Conservation (phyloP, 2,329 filamentous ascomycete genomes). For the Ophiostoma ips region DNA sequence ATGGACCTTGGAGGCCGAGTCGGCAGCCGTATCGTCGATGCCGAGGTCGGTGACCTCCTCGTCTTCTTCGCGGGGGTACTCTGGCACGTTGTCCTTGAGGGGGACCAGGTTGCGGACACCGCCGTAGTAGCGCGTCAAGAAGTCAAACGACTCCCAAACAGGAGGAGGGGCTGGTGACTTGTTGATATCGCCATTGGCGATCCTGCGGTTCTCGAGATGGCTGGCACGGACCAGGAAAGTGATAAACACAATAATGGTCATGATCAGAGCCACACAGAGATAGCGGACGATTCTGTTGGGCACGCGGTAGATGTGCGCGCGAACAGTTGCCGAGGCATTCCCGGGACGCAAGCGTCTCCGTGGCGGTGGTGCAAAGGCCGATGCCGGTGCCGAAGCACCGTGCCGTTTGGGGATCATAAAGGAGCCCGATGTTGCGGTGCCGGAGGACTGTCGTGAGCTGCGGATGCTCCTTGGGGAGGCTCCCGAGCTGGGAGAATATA, state of each 20-base stretch:
- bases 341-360: slow-evolving; percentile 8
- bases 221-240: slow-evolving; percentile 61
- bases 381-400: slow-evolving; percentile 16
- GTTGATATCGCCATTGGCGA: slow-evolving; percentile 42
- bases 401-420: slow-evolving; percentile 31
- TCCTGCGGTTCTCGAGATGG: slow-evolving; percentile 50
- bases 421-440: slow-evolving; percentile 27
- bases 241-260: slow-evolving; percentile 62
- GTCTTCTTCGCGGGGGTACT: slow-evolving; percentile 60
- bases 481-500: slow-evolving; percentile 23
- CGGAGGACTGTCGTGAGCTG: slow-evolving; percentile 41
- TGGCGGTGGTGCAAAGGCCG: slow-evolving; percentile 10
- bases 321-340: slow-evolving; percentile 14
- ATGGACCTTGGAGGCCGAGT: slow-evolving; percentile 14
- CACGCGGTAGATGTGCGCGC: slow-evolving; percentile 41
- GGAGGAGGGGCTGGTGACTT: slow-evolving; percentile 50
- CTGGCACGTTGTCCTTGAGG: slow-evolving; percentile 53
- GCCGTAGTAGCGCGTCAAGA: slow-evolving; percentile 79
- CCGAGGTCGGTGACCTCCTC: slow-evolving; percentile 33
- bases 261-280: slow-evolving; percentile 58
- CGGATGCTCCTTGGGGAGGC: slow-evolving; percentile 26
- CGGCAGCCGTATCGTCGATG: background rate
- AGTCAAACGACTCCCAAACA: slow-evolving; percentile 72
- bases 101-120: slow-evolving; percentile 62
- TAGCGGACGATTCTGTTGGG: slow-evolving; percentile 64